Conservation (phyloP, 2,329 filamentous ascomycete genomes). For the Leptographium procerum region DNA sequence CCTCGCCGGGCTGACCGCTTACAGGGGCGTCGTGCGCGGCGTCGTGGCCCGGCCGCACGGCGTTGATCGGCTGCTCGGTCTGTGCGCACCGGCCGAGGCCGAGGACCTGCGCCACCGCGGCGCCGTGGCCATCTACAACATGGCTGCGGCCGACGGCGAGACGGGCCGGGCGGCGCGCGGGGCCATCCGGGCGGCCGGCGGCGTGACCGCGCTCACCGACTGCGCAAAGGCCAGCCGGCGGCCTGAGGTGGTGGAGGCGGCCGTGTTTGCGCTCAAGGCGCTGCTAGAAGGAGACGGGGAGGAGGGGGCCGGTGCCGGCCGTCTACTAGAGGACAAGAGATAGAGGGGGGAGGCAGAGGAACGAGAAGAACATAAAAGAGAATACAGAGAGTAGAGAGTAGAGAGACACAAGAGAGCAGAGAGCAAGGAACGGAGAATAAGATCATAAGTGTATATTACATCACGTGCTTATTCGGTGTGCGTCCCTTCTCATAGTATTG, state of each 20-base stretch:
- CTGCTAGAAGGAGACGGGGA: constrained; percentile 33
- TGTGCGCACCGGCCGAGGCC: constrained; percentile 68
- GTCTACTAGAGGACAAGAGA: background rate
- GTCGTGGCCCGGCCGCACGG: constrained; percentile 62
- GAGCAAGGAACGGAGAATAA: too few relatives aligned
- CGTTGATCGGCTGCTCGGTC: constrained; percentile 62
- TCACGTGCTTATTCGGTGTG: too few relatives aligned
- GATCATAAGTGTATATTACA: too few relatives aligned
- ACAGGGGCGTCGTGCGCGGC: constrained; percentile 60
- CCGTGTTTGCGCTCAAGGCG: constrained; percentile 61
- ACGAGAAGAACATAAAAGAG: too few relatives aligned
- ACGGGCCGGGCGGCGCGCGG: constrained; percentile 49
- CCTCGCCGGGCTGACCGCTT: constrained; percentile 70
- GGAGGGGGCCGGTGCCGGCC: background rate
- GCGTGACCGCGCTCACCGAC: constrained; percentile 56
- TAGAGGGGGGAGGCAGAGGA: background rate
- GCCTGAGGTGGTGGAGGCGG: constrained; percentile 58
- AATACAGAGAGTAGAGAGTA: too few relatives aligned
- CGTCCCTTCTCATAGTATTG: too few relatives aligned
- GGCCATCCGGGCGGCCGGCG: constrained; percentile 50
- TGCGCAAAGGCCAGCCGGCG: constrained; percentile 58
- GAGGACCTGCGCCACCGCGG: constrained; percentile 62
- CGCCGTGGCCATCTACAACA: constrained; percentile 62
- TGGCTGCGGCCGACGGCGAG: constrained; percentile 56
- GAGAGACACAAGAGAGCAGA: too few relatives aligned